These are phyloP conservation scores for Tilletia walkeri DNA, from an alignment of 1,284 basidiomycete species.

Conservation along the genomic window DNA sequence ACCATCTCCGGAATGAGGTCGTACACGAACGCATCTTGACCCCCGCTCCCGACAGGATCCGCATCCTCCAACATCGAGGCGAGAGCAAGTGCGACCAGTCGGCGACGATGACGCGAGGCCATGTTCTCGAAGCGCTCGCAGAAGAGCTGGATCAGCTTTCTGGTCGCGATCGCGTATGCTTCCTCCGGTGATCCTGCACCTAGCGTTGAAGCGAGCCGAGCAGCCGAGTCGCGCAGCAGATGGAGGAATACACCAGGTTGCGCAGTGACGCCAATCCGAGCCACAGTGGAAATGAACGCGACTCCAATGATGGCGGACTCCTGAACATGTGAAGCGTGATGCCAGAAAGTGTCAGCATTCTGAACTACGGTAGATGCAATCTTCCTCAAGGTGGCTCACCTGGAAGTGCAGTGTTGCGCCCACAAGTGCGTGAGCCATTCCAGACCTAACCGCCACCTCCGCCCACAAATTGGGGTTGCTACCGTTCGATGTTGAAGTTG, in stretches of 20 bases:
- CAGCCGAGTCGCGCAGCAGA: constrained; percentile 27
- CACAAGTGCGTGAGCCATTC: constrained; percentile 38
- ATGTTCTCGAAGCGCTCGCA: constrained; percentile 45
- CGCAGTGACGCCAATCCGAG: constrained; percentile 38
- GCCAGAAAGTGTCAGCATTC: background rate
- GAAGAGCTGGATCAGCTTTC: constrained; percentile 17
- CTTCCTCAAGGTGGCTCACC: constrained; percentile 18
- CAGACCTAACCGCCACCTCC: constrained; percentile 31
- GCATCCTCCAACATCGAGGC: constrained; percentile 29
- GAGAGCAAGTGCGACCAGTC: constrained; percentile 41
- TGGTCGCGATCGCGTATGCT: background rate
- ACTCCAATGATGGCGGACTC: constrained; percentile 43
- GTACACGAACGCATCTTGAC: constrained; percentile 24
- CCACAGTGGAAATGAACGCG: constrained; percentile 42
- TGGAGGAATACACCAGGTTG: constrained; percentile 34
- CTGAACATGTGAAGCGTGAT: constrained; percentile 12
- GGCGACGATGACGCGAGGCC: constrained; percentile 40
- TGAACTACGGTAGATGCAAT: background rate
- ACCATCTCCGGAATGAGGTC: constrained; percentile 36
- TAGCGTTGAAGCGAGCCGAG: constrained; percentile 17
- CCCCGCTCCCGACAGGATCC: constrained; percentile 4
- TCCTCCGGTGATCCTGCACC: constrained; percentile 4
- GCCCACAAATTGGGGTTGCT: constrained; percentile 13
- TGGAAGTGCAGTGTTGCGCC: constrained; percentile 35
- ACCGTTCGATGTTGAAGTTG: no score